Percentiles rank a stretch among this genome's conserved stretches.
Conservation (phyloP, 176 grass and related monocot species). For the Panicum miliaceum region DNA sequence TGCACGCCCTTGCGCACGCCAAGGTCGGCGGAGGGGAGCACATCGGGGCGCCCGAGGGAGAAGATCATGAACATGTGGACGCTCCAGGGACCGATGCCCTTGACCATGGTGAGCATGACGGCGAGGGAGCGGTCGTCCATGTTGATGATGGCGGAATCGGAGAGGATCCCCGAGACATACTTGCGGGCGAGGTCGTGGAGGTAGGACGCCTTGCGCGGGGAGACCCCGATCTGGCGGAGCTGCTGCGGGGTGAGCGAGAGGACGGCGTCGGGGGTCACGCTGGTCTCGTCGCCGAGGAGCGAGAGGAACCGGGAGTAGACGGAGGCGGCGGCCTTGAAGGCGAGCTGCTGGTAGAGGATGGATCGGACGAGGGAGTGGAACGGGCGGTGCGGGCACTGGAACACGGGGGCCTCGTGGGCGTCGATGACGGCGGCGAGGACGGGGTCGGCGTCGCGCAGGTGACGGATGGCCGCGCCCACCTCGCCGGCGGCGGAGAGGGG, state of each 20-base stretch:
- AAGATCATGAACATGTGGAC: constrained; percentile 99
- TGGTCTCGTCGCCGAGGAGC: constrained; percentile 74
- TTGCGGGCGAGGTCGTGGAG: constrained; percentile 90
- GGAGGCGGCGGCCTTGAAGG: constrained; percentile 91
- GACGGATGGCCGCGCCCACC: constrained; percentile 58
- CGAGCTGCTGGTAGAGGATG: constrained; percentile 96
- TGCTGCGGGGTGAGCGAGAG: constrained; percentile 79
- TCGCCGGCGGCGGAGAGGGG: constrained; percentile 74
- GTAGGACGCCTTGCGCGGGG: constrained; percentile 86
- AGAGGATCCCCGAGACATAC: constrained; percentile 83
- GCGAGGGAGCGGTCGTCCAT: constrained; percentile 98
- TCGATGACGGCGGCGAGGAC: constrained; percentile 72
- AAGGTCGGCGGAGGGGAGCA: constrained; percentile 84
- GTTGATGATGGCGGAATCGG: constrained; percentile 63
- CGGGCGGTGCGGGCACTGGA: constrained; percentile 83
- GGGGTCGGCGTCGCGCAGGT: constrained; percentile 70
- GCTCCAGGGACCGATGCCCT: constrained; percentile 90
- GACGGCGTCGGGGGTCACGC: constrained; percentile 76
- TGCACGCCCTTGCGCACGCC: constrained; percentile 95
- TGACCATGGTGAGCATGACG: constrained; percentile 98
- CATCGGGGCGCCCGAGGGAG: constrained; percentile 85
- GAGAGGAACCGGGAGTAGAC: constrained; percentile 80
- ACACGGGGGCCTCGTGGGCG: constrained; percentile 68
- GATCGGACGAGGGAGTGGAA: constrained; percentile 93
- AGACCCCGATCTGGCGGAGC: constrained; percentile 97